These are phyloP conservation scores for Aschersonia sp. DNA, from an alignment of 2,329 filamentous ascomycete species.

Conservation along the genomic window DNA sequence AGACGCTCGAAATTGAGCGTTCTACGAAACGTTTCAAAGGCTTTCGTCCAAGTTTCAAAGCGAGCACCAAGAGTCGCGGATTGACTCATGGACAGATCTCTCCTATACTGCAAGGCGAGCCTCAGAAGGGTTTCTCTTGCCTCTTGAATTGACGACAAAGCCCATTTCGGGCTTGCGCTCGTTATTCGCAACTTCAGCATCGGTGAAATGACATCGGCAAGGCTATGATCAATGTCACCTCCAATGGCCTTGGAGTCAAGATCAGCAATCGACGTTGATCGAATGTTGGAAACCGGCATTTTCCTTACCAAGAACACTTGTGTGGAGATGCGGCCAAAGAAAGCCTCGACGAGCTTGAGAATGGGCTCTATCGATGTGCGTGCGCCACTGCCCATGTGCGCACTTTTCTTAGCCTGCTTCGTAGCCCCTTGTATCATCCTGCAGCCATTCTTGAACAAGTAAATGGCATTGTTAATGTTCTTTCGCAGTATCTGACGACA, in stretches of 20 bases:
- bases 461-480: slow-evolving; percentile 1
- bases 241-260: slow-evolving; percentile 1
- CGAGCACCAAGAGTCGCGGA: not conserved
- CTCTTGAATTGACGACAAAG: slow-evolving; percentile 2
- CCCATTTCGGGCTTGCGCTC: not conserved
- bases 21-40: slow-evolving; percentile 2
- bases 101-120: slow-evolving; percentile 1
- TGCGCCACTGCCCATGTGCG: not conserved
- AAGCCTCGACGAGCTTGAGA: slow-evolving; percentile 1
- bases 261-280: not conserved
- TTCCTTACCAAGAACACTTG: slow-evolving; percentile 2
- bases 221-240: slow-evolving; percentile 1
- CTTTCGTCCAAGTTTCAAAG: slow-evolving; percentile 1
- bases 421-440: slow-evolving; percentile 1
- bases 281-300: not conserved
- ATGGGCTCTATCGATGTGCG: not conserved
- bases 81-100: not conserved
- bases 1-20: not conserved
- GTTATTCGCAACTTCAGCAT: slow-evolving; percentile 1
- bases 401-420: slow-evolving; percentile 1
- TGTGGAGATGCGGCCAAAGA: slow-evolving; percentile 2
- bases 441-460: slow-evolving; percentile 3
- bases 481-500: not conserved
- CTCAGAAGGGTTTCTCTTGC: slow-evolving; percentile 1
- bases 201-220: slow-evolving; percentile 1